phyloP scores from a whole-genome alignment of 2,329 filamentous ascomycete species.

The Biscogniauxia sp. region DNA sequence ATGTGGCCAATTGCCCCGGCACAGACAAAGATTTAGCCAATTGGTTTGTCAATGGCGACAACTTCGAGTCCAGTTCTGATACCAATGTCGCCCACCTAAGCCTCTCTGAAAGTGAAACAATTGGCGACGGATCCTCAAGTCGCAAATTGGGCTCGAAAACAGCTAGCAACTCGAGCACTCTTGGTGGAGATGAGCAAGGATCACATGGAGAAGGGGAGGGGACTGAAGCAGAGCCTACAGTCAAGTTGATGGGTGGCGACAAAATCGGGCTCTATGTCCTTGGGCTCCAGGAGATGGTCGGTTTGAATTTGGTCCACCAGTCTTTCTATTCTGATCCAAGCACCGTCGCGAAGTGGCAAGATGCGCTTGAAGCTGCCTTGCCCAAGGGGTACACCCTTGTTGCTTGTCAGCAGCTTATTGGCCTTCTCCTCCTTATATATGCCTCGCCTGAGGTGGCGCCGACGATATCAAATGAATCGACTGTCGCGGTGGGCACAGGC shows the following conservation, averaged over 20 bases:
- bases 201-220: slow-evolving; percentile 34
- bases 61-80: slow-evolving; percentile 63
- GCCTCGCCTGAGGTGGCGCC: slow-evolving; percentile 73
- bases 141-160: slow-evolving; percentile 15
- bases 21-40: slow-evolving; percentile 83
- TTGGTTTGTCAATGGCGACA: slow-evolving; percentile 83
- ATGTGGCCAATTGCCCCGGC: slow-evolving; percentile 80
- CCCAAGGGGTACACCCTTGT: slow-evolving; percentile 76
- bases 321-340: slow-evolving; percentile 74
- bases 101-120: slow-evolving; percentile 39
- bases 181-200: slow-evolving; percentile 17
- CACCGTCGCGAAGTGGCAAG: slow-evolving; percentile 76
- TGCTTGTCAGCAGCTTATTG: slow-evolving; percentile 80
- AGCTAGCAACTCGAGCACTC: neutral
- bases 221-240: slow-evolving; percentile 40
- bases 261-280: slow-evolving; percentile 88
- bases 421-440: slow-evolving; percentile 80
- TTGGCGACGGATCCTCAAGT: slow-evolving; percentile 23
- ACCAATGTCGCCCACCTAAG: slow-evolving; percentile 57
- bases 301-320: slow-evolving; percentile 76
- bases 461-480: slow-evolving; percentile 78
- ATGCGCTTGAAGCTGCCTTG: slow-evolving; percentile 68
- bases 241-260: slow-evolving; percentile 54
- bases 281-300: slow-evolving; percentile 88
- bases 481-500: slow-evolving; percentile 81